phyloP scores from a whole-genome alignment of 108 stramenopile species.

The Conticribra weissflogii region DNA sequence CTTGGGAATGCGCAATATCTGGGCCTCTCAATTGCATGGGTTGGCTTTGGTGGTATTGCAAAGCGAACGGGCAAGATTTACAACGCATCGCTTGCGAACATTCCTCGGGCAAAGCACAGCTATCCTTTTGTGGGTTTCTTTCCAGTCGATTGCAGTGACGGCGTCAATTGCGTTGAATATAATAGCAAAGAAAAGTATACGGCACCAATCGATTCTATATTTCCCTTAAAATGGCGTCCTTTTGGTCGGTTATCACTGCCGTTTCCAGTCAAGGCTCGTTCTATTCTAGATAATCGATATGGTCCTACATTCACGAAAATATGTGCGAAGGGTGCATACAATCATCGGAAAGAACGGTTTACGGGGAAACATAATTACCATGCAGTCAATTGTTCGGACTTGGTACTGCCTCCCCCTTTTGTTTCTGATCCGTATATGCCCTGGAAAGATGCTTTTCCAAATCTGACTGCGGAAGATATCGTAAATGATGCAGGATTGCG shows the following conservation, averaged over 20 bases:
- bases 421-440: background rate
- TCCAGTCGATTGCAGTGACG: background rate
- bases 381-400: background rate
- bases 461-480: background rate
- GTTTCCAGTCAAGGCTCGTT: background rate
- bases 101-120: background rate
- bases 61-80: background rate
- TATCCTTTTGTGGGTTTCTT: background rate
- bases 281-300: background rate
- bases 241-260: conserved; percentile 12
- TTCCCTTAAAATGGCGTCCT: conserved; percentile 15
- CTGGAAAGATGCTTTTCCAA: background rate
- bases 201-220: background rate
- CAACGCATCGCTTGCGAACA: background rate
- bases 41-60: background rate
- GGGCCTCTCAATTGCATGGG: background rate
- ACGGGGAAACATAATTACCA: background rate
- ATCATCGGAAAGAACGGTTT: background rate
- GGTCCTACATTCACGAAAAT: background rate
- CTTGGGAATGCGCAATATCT: background rate
- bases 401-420: background rate
- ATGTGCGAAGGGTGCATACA: background rate
- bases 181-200: background rate
- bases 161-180: background rate
- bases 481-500: conserved; percentile 2